Conservation (phyloP, 192 early-diverging fungal species). For the Dimargaris cristalligena region DNA sequence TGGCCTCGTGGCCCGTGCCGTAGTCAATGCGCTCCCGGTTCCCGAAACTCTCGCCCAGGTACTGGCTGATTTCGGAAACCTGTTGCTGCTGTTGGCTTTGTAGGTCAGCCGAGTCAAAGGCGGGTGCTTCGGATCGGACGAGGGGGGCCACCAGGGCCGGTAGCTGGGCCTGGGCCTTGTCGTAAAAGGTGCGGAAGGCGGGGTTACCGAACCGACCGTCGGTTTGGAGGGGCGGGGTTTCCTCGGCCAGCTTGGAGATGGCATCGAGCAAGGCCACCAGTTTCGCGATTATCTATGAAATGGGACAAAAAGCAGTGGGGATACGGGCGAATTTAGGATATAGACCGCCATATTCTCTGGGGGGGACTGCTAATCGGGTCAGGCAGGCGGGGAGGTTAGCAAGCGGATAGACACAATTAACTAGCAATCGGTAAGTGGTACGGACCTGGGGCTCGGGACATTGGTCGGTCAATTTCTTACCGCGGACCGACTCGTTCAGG, state of each 20-base stretch:
- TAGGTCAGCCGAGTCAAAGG: constrained; percentile 3
- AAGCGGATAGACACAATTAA: too few relatives aligned
- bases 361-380: too few relatives aligned
- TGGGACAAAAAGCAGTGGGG: not conserved
- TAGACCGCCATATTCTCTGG: too few relatives aligned
- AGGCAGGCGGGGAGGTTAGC: too few relatives aligned
- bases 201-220: constrained; percentile 86
- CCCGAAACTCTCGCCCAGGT: constrained; percentile 75
- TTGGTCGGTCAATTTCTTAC: constrained; percentile 35
- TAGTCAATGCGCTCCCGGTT: constrained; percentile 89
- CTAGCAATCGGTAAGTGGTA: too few relatives aligned
- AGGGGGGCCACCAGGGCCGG: constrained; percentile 24
- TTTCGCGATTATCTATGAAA: constrained; percentile 24
- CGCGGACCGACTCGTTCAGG: constrained; percentile 60
- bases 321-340: not conserved
- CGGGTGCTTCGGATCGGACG: constrained; percentile 10
- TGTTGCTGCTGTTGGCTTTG: constrained; percentile 17
- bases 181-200: constrained; percentile 81
- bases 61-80: constrained; percentile 47
- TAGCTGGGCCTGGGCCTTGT: constrained; percentile 30
- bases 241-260: constrained; percentile 35
- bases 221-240: constrained; percentile 58
- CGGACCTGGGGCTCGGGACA: constrained; percentile 33
- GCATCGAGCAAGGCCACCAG: constrained; percentile 51
- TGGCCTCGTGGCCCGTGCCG: constrained; percentile 92